Conservation (phyloP, 148 eudicot genomes). For the Amaranthus cruentus region DNA sequence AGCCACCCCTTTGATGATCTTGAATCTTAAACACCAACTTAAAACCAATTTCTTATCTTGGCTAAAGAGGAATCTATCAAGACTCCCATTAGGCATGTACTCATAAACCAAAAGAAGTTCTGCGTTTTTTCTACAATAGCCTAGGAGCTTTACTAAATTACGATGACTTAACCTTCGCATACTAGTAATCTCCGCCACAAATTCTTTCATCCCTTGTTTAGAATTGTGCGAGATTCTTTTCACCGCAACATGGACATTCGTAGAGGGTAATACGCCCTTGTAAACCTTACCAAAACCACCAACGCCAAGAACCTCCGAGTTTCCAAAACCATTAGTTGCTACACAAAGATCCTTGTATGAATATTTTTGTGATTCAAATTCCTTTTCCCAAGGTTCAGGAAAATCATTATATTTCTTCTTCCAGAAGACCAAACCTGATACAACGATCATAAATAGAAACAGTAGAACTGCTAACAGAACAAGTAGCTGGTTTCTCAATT, state of each 20-base stretch:
- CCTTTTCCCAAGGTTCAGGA: conserved; percentile 13
- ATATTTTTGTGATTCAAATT: conserved; percentile 31
- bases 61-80: conserved; percentile 33
- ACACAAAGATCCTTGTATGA: conserved; percentile 30
- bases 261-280: conserved; percentile 14
- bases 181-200: too few species aligned
- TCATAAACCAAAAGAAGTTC: conserved; percentile 24
- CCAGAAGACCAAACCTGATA: not conserved
- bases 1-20: conserved; percentile 43
- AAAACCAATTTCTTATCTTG: conserved; percentile 14
- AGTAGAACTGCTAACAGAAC: not conserved
- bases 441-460: conserved; percentile 1
- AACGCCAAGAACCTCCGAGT: conserved; percentile 28
- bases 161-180: conserved; percentile 32
- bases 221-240: conserved; percentile 36
- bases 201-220: conserved; percentile 26
- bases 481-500: not conserved
- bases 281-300: conserved; percentile 39
- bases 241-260: conserved; percentile 31
- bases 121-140: conserved; percentile 36
- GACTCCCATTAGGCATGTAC: conserved; percentile 52
- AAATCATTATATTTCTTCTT: conserved; percentile 9
- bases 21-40: conserved; percentile 44
- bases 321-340: conserved; percentile 39
- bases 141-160: conserved; percentile 34